Base-by-base conservation (phyloP, 1,284 basidiomycete genomes). In the Marasmius fiardii region DNA sequence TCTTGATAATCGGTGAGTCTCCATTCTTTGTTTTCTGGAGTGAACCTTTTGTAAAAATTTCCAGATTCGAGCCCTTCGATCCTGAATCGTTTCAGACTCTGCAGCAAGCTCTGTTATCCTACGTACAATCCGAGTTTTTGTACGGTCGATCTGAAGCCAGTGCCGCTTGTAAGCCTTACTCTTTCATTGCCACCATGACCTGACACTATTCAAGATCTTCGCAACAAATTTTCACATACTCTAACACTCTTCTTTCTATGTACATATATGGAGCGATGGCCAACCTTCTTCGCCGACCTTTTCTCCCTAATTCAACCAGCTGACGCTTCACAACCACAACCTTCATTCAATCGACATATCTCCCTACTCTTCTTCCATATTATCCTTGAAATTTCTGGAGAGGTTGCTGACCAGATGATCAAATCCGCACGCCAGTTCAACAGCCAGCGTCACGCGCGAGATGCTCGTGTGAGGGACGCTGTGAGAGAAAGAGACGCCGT, bases 171-270 rank as follows among this genome's bases (percentile, higher is more conserved):
- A 68, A 70, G 91, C 78, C 41, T 31, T 52, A 54, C n/a, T 28
- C 6, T 24, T 37, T 18, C 28, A 58, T 51, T 49, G 44, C n/a
- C 56, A 21, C 53, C 57, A 35, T 48, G 53, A 51, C 53, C 47
- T 37, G 10, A 52, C 37, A 33, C 39, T 41, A 53, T 23, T 34
- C 26, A 55, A 93, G 93, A 90, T 72, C 74, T 97, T 57, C 87
- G 95, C 67, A 99, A 99, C 81, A 99, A 99, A 74, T 92, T 98
- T 70, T 93, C 95, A 16, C 95, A 98, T 75, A 96, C 95, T n/a
- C 79, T 98, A 48, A 91, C 96, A 0, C 83, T 98, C 56, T 87
- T 99, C 71, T 96, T 99, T 74, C 82, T 98, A 51, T 89, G 90
- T 75, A 88, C 91, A 14, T 97, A 97, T 73, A 82, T 86, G 60